phyloP scores from a whole-genome alignment of 257 asterid genomes.

The Solanum neorickii region DNA sequence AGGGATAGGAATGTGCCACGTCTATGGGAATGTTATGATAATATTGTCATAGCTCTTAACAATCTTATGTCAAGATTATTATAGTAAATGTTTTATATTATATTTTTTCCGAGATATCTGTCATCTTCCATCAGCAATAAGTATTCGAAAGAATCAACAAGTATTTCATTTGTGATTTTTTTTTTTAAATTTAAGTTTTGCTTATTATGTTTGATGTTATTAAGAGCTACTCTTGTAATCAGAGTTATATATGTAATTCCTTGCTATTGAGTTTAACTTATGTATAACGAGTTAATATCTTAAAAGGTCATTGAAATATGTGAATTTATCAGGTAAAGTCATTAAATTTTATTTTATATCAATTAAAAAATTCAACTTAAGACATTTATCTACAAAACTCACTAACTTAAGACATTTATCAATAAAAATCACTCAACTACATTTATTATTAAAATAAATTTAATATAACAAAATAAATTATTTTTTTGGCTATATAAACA shows the following conservation, averaged over 20 bases:
- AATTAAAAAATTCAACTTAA: fast-evolving
- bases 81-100: not conserved
- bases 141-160: fast-evolving
- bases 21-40: constrained; percentile 30
- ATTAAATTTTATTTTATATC: too few species aligned
- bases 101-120: fast-evolving
- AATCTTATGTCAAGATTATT: constrained; percentile 29
- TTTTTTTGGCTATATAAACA: too few species aligned
- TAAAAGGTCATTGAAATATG: too few species aligned
- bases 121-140: fast-evolving
- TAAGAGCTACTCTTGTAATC: not conserved
- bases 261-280: not conserved
- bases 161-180: not conserved
- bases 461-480: too few species aligned
- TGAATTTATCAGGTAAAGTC: too few species aligned
- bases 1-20: constrained; percentile 48
- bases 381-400: too few species aligned
- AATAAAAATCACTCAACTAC: too few species aligned
- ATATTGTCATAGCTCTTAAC: constrained; percentile 28
- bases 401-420: too few species aligned
- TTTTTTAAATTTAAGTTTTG: not conserved
- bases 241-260: not conserved
- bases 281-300: not conserved
- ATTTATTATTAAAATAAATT: too few species aligned
- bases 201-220: not conserved